Base-by-base conservation (phyloP, 805 yeast genomes). In the Nakazawaea laoshanensis region DNA sequence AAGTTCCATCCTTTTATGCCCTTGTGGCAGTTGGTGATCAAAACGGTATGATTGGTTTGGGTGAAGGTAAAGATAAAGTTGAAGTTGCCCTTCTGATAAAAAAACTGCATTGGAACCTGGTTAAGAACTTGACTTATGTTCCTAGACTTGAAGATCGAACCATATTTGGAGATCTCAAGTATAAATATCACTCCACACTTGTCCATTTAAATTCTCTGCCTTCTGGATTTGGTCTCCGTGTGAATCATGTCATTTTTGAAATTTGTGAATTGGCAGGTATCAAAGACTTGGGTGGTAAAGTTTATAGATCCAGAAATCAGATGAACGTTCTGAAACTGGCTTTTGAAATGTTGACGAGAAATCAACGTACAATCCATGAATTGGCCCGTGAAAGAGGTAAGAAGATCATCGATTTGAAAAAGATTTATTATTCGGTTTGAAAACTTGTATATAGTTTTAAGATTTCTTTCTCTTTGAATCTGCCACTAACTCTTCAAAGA, bases 311-410 rank as follows among this genome's bases (percentile, higher is more conserved):
- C 23, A 75, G 97, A 66, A 92, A 89, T 61, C 80, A 81, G 32
- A 86, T 92, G 94, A 88, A 88, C 57, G 94, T 88, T 30, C 85
- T 85, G 37, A 87, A 88, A 62, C 92, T 89, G 27, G 72, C 88
- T 32, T 66, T 88, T 38, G 94, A 85, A 54, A 96, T 96, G 1
- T 70, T 92, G 43, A 43, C 63, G 24, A 65, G 70, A 32, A 74
- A 76, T 48, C 97, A 88, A 59, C 74, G 73, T 43, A 70, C 94
- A 2, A 68, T 85, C 47, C 94, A 84, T 48, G 95, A 87, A 47
- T 69, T 89, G 53, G 96, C 97, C 4, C 67, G 77, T 33, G 82
- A 79, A 46, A 76, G 98, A 62, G 98, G 98, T 41, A 89, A 89
- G 72, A 86, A 86, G 69, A 71, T 89, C 50, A 87, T 86, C 24